These are phyloP conservation scores for Drechslerella dactyloides DNA, from an alignment of 2,329 filamentous ascomycete species.

Conservation along the genomic window DNA sequence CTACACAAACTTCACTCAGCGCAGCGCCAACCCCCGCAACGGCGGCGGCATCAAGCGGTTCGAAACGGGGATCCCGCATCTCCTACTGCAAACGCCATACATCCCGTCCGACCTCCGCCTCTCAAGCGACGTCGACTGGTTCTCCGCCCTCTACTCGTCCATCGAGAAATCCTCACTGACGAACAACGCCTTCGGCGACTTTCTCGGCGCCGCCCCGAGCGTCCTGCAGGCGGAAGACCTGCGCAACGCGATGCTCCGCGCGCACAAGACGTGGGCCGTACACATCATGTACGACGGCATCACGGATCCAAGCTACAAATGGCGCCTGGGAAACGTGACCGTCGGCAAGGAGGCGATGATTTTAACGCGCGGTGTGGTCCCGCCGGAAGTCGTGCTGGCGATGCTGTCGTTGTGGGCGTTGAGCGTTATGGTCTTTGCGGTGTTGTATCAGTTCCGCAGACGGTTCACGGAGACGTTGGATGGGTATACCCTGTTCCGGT, in stretches of 20 bases:
- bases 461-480: constrained; percentile 44
- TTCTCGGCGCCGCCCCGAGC: constrained; percentile 28
- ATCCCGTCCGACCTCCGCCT: constrained; percentile 11
- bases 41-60: constrained; percentile 44
- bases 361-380: constrained; percentile 31
- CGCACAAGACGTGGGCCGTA: constrained; percentile 36
- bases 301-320: constrained; percentile 23
- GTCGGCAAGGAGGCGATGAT: constrained; percentile 18
- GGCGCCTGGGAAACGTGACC: constrained; percentile 30
- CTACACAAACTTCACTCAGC: constrained; percentile 33
- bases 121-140: constrained; percentile 16
- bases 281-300: constrained; percentile 49
- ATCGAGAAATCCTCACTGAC: constrained; percentile 43
- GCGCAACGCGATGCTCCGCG: constrained; percentile 20
- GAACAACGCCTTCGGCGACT: constrained; percentile 40
- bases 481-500: constrained; percentile 44
- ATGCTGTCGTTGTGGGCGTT: constrained; percentile 38
- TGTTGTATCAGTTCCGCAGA: constrained; percentile 36
- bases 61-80: constrained; percentile 37
- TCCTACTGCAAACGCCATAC: constrained; percentile 33
- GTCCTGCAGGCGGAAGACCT: constrained; percentile 37
- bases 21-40: constrained; percentile 23
- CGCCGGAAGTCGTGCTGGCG: constrained; percentile 20
- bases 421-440: constrained; percentile 24
- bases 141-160: constrained; percentile 26